Evolutionary conservation across 108 stramenopile genomes (phyloP).

Genomic region (Cylindrotheca closterium): DNA sequence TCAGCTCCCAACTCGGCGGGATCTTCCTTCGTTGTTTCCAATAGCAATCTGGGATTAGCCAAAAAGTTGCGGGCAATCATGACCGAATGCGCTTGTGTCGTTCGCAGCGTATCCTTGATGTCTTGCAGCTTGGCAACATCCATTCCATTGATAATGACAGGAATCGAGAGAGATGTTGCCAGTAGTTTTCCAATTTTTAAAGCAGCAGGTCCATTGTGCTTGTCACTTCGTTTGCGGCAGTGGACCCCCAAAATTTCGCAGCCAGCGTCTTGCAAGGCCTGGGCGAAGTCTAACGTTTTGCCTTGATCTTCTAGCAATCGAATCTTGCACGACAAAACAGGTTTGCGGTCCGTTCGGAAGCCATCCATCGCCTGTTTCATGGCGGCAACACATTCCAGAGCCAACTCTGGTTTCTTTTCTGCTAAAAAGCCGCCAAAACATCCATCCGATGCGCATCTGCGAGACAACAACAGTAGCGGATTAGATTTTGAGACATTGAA

Average conservation of each 20-base stretch:
- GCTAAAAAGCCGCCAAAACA: conserved; percentile 58
- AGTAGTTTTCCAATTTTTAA: conserved; percentile 36
- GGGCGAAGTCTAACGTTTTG: conserved; percentile 38
- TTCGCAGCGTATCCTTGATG: conserved; percentile 13
- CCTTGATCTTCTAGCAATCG: conserved; percentile 35
- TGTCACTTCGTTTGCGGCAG: conserved; percentile 42
- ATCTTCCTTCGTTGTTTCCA: conserved; percentile 2
- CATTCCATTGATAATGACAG: conserved; percentile 47
- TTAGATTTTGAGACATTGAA: too few relatives aligned
- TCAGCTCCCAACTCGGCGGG: conserved; percentile 34
- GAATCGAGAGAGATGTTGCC: conserved; percentile 33
- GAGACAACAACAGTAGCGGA: too few relatives aligned
- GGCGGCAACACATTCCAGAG: conserved; percentile 36
- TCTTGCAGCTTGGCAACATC: conserved; percentile 19
- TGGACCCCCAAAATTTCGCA: conserved; percentile 49
- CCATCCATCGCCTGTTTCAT: conserved; percentile 48
- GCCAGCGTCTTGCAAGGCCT: conserved; percentile 35
- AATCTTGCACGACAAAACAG: conserved; percentile 54
- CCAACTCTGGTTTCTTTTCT: conserved; percentile 35
- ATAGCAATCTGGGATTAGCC: conserved; percentile 35
- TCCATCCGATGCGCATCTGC: conserved; percentile 37
- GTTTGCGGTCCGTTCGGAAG: neutral
- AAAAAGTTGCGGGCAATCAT: conserved; percentile 58
- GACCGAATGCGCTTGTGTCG: conserved; percentile 44
- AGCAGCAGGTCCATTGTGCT: conserved; percentile 41